Base-by-base conservation (phyloP, 805 yeast species). In the Yarrowia hollandica region DNA sequence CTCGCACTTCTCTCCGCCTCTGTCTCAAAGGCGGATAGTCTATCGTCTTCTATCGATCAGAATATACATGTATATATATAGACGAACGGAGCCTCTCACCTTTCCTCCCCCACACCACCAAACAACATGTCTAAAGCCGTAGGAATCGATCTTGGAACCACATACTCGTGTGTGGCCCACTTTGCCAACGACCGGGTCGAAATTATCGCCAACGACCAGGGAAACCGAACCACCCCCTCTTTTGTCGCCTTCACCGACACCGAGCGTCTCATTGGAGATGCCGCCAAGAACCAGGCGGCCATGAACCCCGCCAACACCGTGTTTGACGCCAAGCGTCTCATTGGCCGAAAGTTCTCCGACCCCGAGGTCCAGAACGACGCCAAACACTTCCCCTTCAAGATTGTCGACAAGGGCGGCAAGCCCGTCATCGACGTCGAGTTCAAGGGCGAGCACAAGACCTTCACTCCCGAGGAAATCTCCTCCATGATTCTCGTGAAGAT, bases 221-320 rank as follows among this genome's bases (percentile, higher is more conserved):
- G 98, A 80, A 91, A 92, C 82, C 87, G 97, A 81, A 91, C 96
- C 63, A 91, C 97, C 21, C 97, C 97, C 25, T 90, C 97, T 31
- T 91, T 88, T 73, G 97, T 92, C 64, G 97, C 96, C 55, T 41
- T 41, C 48, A 41, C 48, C 33, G 48, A 41, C 23, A 41, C 48
- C 1, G 48, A 41, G 48, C 48, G 48, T 9, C 48, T 41, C 16
- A 41, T 41, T 41, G 97, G 97, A 75, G 97, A 90, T 77, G 96
- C 97, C 66, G 98, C 97, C 62, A 91, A 92, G 84, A 91, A 92
- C 77, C 97, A 92, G 79, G 96, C 96, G 60, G 96, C 97, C 65
- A 88, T 90, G 85, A 92, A 91, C 78, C 97, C 97, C 55, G 67
- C 78, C 62, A 91, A 91, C 82, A 91, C 97, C 39, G 91, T 91